Base-by-base conservation (phyloP, 164 flowering plant species). In the Chloranthus sessilifolius region DNA sequence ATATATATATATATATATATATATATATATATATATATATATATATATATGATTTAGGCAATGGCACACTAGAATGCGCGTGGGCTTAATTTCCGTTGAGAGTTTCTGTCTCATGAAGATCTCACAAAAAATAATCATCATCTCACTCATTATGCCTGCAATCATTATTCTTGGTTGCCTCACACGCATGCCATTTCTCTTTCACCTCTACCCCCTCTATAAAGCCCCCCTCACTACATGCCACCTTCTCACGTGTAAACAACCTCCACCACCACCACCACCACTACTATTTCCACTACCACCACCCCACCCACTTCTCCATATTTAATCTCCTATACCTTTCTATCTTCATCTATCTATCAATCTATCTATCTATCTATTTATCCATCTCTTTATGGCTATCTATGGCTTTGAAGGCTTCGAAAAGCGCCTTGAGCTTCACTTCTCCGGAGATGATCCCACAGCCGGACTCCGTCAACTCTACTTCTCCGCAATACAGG, bases 361-460 rank as follows among this genome's bases (percentile, higher is more conserved):
- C 27, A 31, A 28, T 53, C 20, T 28, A 26, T 59, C 48, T 47
- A 7, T 22, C 44, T 37, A 2, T 47, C 17, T 10, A 5, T 29
- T 30, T 6, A 21, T 3, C 36, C 5, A 12, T 14, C 22, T 12
- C 43, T 14, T 40, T 61, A 86, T 86, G 92, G 90, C 96, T 19
- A 56, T 60, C 5, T 75, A 88, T 24, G 94, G 94, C 4, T 88
- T 88, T 50, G 96, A 88, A 61, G 96, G 96, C 21, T 85, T 77
- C 30, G 96, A 88, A 61, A 85, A 88, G 65, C 79, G 96, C 33
- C 74, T 83, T 15, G 97, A 89, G 72, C 87, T 89, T 28, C 80
- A 71, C 7, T 89, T 89, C 82, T 73, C 78, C 40, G 82, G 82
- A 0, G 86, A 78, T 43, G 79, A 79, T 45, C 79, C 85, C 0